Percentiles rank a stretch among this genome's conserved stretches.
Conservation (phyloP, 2,329 filamentous ascomycete species). For the Epichloe festucae region DNA sequence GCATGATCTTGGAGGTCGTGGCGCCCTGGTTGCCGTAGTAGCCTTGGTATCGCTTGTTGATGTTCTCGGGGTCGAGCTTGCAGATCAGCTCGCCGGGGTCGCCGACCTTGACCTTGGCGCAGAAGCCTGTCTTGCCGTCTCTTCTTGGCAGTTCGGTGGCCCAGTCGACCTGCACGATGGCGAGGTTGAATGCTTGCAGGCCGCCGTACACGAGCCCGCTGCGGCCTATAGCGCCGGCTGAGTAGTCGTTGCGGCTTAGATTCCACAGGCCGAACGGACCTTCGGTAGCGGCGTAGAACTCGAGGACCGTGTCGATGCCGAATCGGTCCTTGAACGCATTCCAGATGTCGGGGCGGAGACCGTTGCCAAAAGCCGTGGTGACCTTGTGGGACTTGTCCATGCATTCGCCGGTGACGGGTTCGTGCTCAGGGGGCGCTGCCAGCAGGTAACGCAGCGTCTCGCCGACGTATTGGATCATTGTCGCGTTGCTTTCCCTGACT, state of each 20-base stretch:
- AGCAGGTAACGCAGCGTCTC: constrained; percentile 78
- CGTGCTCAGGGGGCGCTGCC: constrained; percentile 48
- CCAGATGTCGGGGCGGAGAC: constrained; percentile 77
- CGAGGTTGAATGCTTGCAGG: constrained; percentile 35
- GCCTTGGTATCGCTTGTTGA: constrained; percentile 58
- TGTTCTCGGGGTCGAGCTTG: constrained; percentile 51
- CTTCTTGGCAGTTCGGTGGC: constrained; percentile 55
- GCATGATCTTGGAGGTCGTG: constrained; percentile 59
- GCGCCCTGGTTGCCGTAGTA: constrained; percentile 67
- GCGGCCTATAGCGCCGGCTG: constrained; percentile 66
- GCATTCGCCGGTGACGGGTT: constrained; percentile 50
- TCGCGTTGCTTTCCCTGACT: constrained; percentile 57
- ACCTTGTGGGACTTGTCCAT: constrained; percentile 63
- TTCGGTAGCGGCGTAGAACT: constrained; percentile 75
- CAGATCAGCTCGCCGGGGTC: constrained; percentile 67
- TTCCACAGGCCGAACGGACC: constrained; percentile 61
- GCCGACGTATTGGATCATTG: constrained; percentile 75
- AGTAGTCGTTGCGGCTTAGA: constrained; percentile 56
- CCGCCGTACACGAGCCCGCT: constrained; percentile 48
- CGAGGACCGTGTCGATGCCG: constrained; percentile 56
- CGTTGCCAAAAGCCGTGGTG: constrained; percentile 71
- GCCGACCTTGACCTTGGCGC: constrained; percentile 41
- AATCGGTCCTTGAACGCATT: constrained; percentile 71
- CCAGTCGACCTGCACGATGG: constrained; percentile 58
- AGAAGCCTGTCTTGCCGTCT: constrained; percentile 56